Percentiles rank a stretch among this genome's conserved stretches.
Evolutionary conservation across 1,284 basidiomycete genomes (phyloP).

Genomic region (Moesziomyces sp.): DNA sequence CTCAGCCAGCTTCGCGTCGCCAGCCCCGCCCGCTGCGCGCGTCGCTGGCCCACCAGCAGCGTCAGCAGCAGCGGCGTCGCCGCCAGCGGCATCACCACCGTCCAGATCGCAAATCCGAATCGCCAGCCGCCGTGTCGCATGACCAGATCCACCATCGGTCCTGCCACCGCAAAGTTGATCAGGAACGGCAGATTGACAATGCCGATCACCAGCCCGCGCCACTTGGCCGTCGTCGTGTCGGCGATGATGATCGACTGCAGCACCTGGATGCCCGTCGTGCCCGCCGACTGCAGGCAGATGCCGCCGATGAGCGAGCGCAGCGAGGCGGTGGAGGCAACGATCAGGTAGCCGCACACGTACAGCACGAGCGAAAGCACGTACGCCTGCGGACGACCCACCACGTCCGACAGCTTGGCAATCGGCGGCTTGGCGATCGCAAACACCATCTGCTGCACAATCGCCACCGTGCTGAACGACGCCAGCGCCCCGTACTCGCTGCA

Average conservation of each 20-base stretch:
- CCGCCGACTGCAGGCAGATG: slow-evolving; percentile 70
- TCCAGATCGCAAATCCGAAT: slow-evolving; percentile 77
- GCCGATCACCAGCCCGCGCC: slow-evolving; percentile 78
- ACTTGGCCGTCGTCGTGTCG: slow-evolving; percentile 81
- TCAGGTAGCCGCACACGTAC: slow-evolving; percentile 73
- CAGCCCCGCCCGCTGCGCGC: slow-evolving; percentile 50
- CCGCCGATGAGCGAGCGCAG: slow-evolving; percentile 73
- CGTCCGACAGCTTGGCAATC: slow-evolving; percentile 81
- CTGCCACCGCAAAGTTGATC: slow-evolving; percentile 72
- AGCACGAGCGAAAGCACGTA: slow-evolving; percentile 73
- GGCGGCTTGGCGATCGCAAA: slow-evolving; percentile 80
- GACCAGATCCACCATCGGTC: slow-evolving; percentile 76
- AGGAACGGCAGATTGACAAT: slow-evolving; percentile 76
- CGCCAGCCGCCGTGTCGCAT: slow-evolving; percentile 74
- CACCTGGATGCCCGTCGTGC: slow-evolving; percentile 68
- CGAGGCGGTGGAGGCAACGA: slow-evolving; percentile 76
- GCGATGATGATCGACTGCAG: slow-evolving; percentile 72
- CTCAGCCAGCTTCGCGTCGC: slow-evolving; percentile 34
- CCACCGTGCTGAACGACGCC: slow-evolving; percentile 68
- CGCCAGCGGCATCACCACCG: slow-evolving; percentile 58
- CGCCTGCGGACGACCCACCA: slow-evolving; percentile 72
- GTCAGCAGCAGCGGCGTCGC: slow-evolving; percentile 62
- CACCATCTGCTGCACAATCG: slow-evolving; percentile 67
- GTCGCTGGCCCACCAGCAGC: slow-evolving; percentile 57
- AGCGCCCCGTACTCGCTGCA: slow-evolving; percentile 65